Conservation (phyloP, 2,329 filamentous ascomycete genomes). For the Dothideomycetes sp. region DNA sequence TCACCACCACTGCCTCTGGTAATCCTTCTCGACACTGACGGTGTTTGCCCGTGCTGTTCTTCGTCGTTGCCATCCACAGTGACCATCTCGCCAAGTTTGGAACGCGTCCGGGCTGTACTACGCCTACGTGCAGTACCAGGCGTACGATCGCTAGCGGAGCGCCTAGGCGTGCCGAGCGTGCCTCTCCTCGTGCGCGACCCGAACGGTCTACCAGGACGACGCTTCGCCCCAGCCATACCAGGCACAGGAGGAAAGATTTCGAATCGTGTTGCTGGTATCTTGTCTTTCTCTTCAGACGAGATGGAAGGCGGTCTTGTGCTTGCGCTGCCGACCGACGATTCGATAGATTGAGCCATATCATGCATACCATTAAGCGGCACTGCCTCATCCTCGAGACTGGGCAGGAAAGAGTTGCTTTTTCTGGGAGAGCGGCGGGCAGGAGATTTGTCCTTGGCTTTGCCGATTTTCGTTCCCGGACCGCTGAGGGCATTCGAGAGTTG, state of each 20-base stretch:
- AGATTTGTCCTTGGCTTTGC: neutral
- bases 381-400: neutral
- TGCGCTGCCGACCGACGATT: neutral
- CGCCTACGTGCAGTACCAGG: slow-evolving; percentile 5
- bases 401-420: neutral
- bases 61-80: slow-evolving; percentile 15
- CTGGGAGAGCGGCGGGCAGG: neutral
- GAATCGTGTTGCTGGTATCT: slow-evolving; percentile 60
- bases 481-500: neutral
- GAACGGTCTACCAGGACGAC: slow-evolving; percentile 19
- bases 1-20: slow-evolving; percentile 9
- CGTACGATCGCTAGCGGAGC: slow-evolving; percentile 4
- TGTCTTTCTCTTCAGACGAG: slow-evolving; percentile 3
- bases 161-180: slow-evolving; percentile 14
- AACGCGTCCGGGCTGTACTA: slow-evolving; percentile 24
- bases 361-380: neutral
- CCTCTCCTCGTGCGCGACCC: slow-evolving; percentile 16
- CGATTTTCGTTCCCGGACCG: neutral
- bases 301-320: neutral
- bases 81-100: slow-evolving; percentile 30
- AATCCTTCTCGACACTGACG: slow-evolving; percentile 20
- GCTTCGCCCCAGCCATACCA: slow-evolving; percentile 26
- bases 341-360: neutral
- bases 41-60: too few relatives aligned
- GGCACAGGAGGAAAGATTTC: slow-evolving; percentile 65